phyloP scores from a whole-genome alignment of 1,284 basidiomycete genomes.

The Apiotrichum siamense region DNA sequence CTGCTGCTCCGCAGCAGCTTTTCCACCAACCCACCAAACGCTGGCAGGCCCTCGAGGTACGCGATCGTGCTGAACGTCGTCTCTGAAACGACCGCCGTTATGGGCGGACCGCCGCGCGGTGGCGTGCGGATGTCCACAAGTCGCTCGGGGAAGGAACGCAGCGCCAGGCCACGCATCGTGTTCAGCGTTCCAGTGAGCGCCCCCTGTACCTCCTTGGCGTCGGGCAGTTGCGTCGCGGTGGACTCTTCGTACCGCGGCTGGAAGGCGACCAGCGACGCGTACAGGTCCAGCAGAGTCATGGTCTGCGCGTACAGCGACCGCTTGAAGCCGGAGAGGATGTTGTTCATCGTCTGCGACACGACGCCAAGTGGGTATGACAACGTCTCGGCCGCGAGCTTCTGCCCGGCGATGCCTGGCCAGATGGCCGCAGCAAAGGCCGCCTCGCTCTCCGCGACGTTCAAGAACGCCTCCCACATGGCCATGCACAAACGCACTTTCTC shows the following conservation, averaged over 20 bases:
- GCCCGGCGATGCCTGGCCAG: slow-evolving; percentile 32
- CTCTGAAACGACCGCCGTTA: slow-evolving; percentile 28
- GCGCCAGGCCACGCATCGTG: slow-evolving; percentile 27
- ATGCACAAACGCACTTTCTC: slow-evolving; percentile 34
- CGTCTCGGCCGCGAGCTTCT: slow-evolving; percentile 26
- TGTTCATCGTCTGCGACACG: slow-evolving; percentile 25
- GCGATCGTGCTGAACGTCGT: slow-evolving; percentile 39
- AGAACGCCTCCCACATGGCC: slow-evolving; percentile 32
- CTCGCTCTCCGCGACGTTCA: slow-evolving; percentile 40
- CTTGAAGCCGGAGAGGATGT: slow-evolving; percentile 36
- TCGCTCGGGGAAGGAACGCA: slow-evolving; percentile 45
- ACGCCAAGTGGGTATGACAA: slow-evolving; percentile 21
- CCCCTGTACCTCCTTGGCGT: slow-evolving; percentile 18
- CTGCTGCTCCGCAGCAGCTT: slow-evolving; percentile 32
- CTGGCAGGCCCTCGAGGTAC: slow-evolving; percentile 41
- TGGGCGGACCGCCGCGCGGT: not conserved
- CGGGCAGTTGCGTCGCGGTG: slow-evolving; percentile 18
- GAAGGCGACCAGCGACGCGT: slow-evolving; percentile 26
- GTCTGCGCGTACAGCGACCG: slow-evolving; percentile 32
- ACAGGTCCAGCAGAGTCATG: slow-evolving; percentile 42
- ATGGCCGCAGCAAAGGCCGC: slow-evolving; percentile 33
- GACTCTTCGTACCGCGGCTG: slow-evolving; percentile 30
- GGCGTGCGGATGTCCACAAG: slow-evolving; percentile 42
- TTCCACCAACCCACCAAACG: slow-evolving; percentile 34
- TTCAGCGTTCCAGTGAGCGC: slow-evolving; percentile 21